Evolutionary conservation across 2,329 filamentous ascomycete genomes (phyloP), one percentile per base, ranked within the genome.

Genomic region (Calonectria pauciramosa): DNA sequence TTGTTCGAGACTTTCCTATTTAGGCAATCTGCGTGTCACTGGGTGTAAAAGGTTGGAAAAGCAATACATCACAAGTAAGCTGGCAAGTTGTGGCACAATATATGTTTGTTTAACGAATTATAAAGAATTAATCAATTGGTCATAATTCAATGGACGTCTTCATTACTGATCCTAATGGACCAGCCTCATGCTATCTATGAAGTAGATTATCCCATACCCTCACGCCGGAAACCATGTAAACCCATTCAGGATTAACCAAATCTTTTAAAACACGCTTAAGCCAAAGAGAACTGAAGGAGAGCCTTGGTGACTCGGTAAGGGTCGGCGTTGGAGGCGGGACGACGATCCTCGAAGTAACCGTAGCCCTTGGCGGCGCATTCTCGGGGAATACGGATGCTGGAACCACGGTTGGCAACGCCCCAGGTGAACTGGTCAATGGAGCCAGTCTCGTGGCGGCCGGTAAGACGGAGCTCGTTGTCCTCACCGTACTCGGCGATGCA

Each of bases 401-500:
- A 94, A 83, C 96, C 97, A 87, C 97, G 96, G 93, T 99, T 96
- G 86, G 97, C 97, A 76, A 99, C 93, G 84, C 97, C 76, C 77
- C 93, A 99, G 81, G 92, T 93, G 92, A 99, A 99, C 86, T 94
- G 91, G 84, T 99, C 96, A 83, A 98, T 98, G 82, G 90, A 92
- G 60, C 96, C 96, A 14, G 97, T 99, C 93, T 99, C 97, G 88
- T 98, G 95, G 79, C 91, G 91, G 82, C 97, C 97, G 68, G 96
- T 99, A 82, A 99, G 94, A 84, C 97, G 96, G 82, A 94, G 91
- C 82, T 97, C 95, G 90, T 99, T 99, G 86, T 96, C 96, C 90
- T 98, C 95, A 83, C 97, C 96, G 85, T 98, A 98, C 80, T 98
- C 96, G 80, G 94, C 93, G 87, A 98, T 98, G 92, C 95, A 96